A percentile compares a stretch with the other conserved stretches of the same genome.
These are phyloP conservation scores for Cucumis sativus DNA, from an alignment of 306 rosid genomes.

Conservation along the genomic window DNA sequence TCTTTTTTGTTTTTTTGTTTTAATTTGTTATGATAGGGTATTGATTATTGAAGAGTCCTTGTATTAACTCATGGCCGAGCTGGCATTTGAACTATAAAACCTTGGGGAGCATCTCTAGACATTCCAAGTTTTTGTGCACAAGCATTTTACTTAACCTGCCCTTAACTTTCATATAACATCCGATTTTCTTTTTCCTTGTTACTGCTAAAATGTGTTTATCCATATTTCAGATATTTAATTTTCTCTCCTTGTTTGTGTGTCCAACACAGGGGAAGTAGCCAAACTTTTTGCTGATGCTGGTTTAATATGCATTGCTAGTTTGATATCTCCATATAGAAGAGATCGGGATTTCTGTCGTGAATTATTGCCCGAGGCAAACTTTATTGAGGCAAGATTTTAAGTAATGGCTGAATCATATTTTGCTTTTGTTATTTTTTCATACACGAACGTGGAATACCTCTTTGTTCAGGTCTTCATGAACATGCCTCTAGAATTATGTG, in stretches of 20 bases:
- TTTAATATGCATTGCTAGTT: conserved; percentile 58
- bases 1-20: not conserved
- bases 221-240: not conserved
- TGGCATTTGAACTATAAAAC: not conserved
- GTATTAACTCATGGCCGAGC: not conserved
- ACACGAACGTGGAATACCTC: conserved; percentile 7
- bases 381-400: conserved; percentile 51
- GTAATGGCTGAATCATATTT: conserved; percentile 5
- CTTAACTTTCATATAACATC: not conserved
- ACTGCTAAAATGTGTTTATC: not conserved
- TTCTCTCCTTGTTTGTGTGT: not conserved
- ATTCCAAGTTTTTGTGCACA: not conserved
- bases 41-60: not conserved
- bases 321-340: conserved; percentile 68
- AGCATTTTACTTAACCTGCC: not conserved
- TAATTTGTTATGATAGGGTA: too few species aligned
- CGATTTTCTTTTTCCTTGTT: not conserved
- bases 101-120: not conserved
- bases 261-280: conserved; percentile 61
- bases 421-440: not conserved
- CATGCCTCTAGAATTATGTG: conserved; percentile 68
- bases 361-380: conserved; percentile 44
- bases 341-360: conserved; percentile 68
- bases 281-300: conserved; percentile 80
- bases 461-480: conserved; percentile 65